phyloP scores from a whole-genome alignment of 768 basidiomycete genomes.

The Hortiboletus flavorubellus region DNA sequence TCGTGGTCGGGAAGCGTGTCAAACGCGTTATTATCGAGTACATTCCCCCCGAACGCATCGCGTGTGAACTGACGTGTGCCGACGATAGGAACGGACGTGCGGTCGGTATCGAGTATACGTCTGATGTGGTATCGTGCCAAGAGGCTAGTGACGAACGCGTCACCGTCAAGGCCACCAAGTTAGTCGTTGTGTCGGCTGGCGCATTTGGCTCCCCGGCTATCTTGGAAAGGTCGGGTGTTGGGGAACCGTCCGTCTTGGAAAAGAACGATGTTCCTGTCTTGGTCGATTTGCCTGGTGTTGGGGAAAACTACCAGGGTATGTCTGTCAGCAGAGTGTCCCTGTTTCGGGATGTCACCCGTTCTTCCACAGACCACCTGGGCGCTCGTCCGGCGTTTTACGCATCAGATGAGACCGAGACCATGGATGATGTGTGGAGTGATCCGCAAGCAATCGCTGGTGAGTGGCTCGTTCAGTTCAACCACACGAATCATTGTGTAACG shows the following conservation, averaged over 20 bases:
- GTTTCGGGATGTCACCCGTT: too few species aligned
- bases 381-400: constrained; percentile 35
- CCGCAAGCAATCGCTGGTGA: constrained; percentile 38
- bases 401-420: constrained; percentile 37
- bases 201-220: constrained; percentile 54
- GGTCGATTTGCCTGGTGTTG: too few species aligned
- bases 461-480: constrained; percentile 5
- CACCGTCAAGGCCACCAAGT: too few species aligned
- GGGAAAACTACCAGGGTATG: too few species aligned
- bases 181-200: not conserved
- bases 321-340: too few species aligned
- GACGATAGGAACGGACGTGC: constrained; percentile 31
- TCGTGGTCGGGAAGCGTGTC: too few species aligned
- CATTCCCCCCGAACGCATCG: not conserved
- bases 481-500: too few species aligned
- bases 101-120: constrained; percentile 34
- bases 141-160: not conserved
- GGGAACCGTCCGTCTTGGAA: too few species aligned
- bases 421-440: constrained; percentile 26
- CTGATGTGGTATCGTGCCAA: constrained; percentile 14
- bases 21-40: too few species aligned
- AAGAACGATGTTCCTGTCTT: too few species aligned
- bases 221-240: constrained; percentile 41
- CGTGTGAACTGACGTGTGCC: not conserved
- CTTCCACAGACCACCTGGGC: constrained; percentile 28